Percentiles rank a stretch among this genome's conserved stretches.
Conservation (phyloP, 371 early-diverging fungal genomes). For the Apophysomyces ossiformis region DNA sequence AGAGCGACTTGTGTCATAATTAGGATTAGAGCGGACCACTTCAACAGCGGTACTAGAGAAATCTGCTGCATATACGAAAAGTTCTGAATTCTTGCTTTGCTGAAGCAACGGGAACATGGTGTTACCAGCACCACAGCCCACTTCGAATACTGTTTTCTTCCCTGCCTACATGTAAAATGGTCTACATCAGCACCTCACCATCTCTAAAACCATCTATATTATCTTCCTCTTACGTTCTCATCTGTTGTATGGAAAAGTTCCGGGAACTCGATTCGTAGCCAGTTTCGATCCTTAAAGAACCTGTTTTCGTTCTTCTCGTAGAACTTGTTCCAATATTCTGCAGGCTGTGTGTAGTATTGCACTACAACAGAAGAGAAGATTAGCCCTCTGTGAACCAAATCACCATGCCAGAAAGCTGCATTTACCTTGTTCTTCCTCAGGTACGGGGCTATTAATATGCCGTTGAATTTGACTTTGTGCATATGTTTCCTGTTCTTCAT, state of each 20-base stretch:
- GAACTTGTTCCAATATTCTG: conserved; percentile 72
- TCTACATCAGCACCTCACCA: not conserved
- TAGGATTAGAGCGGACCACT: conserved; percentile 65
- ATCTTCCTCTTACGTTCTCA: conserved; percentile 29
- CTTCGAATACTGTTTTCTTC: conserved; percentile 67
- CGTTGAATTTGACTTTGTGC: conserved; percentile 44
- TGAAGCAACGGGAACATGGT: conserved; percentile 91
- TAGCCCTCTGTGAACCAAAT: not conserved
- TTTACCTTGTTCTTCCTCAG: conserved; percentile 51
- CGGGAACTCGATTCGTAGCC: conserved; percentile 92
- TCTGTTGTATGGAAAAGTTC: conserved; percentile 63
- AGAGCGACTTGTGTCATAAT: conserved; percentile 65
- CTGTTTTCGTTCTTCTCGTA: conserved; percentile 91
- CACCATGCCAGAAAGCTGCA: no score
- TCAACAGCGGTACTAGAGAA: conserved; percentile 81
- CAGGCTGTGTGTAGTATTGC: conserved; percentile 47
- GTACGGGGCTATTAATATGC: conserved; percentile 49
- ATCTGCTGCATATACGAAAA: conserved; percentile 83
- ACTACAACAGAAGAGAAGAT: conserved; percentile 22
- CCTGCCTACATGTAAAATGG: conserved; percentile 33
- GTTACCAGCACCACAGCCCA: conserved; percentile 98
- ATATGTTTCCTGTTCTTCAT: conserved; percentile 69
- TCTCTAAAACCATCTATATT: not conserved
- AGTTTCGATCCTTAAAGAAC: conserved; percentile 95
- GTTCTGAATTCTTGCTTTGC: conserved; percentile 60